Evolutionary conservation across 768 basidiomycete species (phyloP), one percentile per base, ranked within the genome.

Genomic region (Tephrocybe sp.): DNA sequence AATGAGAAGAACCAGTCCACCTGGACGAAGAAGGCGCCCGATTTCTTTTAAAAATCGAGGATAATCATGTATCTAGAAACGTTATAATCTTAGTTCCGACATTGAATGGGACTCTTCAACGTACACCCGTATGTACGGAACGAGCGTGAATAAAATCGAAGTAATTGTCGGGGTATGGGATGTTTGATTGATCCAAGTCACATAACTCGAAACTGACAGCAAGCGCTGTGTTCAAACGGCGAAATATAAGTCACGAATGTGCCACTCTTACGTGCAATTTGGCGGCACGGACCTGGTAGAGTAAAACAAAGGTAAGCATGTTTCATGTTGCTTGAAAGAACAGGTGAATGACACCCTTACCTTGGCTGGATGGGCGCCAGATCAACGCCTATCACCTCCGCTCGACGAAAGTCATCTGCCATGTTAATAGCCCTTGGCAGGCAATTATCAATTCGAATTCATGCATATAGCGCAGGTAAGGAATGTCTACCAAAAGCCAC

Each of bases 141-240:
- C 86, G 80, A 33, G 83, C 85, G 61, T 88, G 86, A 39, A 88
- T 75, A 57, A 88, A 69, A 63, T 88, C 83, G 57, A 87, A 88
- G 40, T 82, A 72, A 28, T 68, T 72, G 61, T 78, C 77, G 18
- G 80, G 80, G 62, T 86, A 88, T 12, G 86, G 86, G 32, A 88
- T 70, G 48, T 69, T 77, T 60, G 67, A 68, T 53, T 79, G 72
- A 64, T 85, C 81, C 52, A 88, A 69, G 63, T 88, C 83, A 65
- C 83, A 88, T 12, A 88, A 73, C 58, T 88, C 87, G 61, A 86
- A 88, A 25, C 86, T 88, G 48, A 51, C 11, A 56, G 34, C 17
- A 50, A 44, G 20, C 36, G 43, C 21, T 21, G 55, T 30, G 5
- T 30, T n/a, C n/a, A n/a, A 30, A 30, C 7, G 5, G 5, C 28